Conservation (phyloP, 78 protist genomes). For the Protostelium mycophagum region DNA sequence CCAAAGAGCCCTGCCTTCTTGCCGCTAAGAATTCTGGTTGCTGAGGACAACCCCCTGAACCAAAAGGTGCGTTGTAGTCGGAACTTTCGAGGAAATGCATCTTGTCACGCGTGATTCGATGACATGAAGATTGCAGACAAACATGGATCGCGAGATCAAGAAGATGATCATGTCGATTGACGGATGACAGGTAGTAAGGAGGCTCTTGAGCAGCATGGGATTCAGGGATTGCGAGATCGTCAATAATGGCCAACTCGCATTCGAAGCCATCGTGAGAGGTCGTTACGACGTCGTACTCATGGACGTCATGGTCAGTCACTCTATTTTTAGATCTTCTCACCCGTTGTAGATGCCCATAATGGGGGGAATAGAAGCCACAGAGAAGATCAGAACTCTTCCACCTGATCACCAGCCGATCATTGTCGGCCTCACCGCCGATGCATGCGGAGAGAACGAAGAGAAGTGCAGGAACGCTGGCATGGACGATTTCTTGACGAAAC, state of each 20-base stretch:
- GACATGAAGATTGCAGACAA: no score
- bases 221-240: background rate
- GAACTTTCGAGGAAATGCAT: no score
- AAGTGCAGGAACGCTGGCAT: background rate
- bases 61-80: no score
- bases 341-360: background rate
- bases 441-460: background rate
- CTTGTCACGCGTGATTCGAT: no score
- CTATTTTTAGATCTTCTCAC: background rate
- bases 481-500: conserved; percentile 1
- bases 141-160: no score
- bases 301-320: background rate
- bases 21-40: background rate
- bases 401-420: background rate
- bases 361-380: background rate
- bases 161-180: background rate
- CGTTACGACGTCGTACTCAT: background rate
- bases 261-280: background rate
- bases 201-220: background rate
- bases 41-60: background rate
- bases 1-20: background rate
- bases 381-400: background rate
- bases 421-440: background rate
- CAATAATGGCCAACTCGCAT: background rate
- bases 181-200: background rate